Percentiles rank a stretch among this genome's conserved stretches.
phyloP scores from a whole-genome alignment of 2,329 filamentous ascomycete species.

The Fulvia fulva region DNA sequence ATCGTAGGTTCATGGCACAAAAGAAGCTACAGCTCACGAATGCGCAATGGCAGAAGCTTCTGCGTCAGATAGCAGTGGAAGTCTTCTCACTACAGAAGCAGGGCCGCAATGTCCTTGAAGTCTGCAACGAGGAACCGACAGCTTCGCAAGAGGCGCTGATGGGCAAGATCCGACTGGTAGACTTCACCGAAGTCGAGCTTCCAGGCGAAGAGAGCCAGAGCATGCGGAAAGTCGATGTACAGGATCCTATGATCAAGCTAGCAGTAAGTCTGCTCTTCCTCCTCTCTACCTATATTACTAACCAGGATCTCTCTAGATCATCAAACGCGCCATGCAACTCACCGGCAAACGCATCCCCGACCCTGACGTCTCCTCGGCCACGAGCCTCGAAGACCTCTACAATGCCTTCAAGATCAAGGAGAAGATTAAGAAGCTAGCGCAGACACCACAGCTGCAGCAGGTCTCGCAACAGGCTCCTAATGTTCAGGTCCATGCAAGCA shows the following conservation, averaged over 20 bases:
- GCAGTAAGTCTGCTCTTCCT: conserved; percentile 53
- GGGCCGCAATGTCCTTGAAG: conserved; percentile 33
- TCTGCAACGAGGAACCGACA: conserved; percentile 49
- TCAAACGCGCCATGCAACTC: conserved; percentile 76
- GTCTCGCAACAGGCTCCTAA: conserved; percentile 59
- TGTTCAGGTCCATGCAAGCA: conserved; percentile 61
- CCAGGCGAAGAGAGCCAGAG: not conserved
- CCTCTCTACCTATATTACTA: conserved; percentile 4
- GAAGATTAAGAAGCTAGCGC: conserved; percentile 55
- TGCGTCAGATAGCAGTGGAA: conserved; percentile 57
- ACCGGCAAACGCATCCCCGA: conserved; percentile 76
- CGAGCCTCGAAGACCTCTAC: conserved; percentile 38
- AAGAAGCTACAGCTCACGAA: conserved; percentile 35
- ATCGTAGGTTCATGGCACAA: conserved; percentile 36
- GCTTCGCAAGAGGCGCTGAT: not conserved
- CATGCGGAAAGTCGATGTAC: conserved; percentile 36
- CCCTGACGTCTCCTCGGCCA: conserved; percentile 50
- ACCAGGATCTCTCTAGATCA: conserved; percentile 55
- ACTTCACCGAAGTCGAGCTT: not conserved
- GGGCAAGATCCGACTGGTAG: not conserved
- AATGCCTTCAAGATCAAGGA: conserved; percentile 34
- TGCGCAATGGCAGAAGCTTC: conserved; percentile 38
- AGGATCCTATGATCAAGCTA: conserved; percentile 63
- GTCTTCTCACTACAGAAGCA: conserved; percentile 47
- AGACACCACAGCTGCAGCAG: conserved; percentile 51